phyloP scores from a whole-genome alignment of 2,329 filamentous ascomycete species.

The Pseudocercospora crystallina region DNA sequence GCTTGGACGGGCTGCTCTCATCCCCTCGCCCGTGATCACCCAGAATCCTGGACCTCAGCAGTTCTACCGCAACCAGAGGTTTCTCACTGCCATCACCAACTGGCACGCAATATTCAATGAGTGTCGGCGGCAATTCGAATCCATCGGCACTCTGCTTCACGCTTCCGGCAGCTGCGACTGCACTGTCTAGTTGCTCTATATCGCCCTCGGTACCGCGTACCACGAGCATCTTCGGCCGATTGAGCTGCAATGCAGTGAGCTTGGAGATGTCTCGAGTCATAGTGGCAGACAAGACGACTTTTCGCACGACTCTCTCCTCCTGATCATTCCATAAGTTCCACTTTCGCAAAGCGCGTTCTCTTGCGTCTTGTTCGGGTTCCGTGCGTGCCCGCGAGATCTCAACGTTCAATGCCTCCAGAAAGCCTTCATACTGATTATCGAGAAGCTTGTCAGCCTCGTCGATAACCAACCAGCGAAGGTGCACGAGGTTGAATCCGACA shows the following conservation, averaged over 20 bases:
- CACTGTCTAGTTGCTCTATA: slow-evolving; percentile 16
- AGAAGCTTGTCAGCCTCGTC: slow-evolving; percentile 93
- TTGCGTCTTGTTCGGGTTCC: slow-evolving; percentile 26
- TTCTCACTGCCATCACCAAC: slow-evolving; percentile 55
- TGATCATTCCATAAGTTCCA: slow-evolving; percentile 38
- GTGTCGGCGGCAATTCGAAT: slow-evolving; percentile 58
- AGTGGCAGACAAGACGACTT: slow-evolving; percentile 86
- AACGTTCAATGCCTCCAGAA: slow-evolving; percentile 28
- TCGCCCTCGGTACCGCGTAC: slow-evolving; percentile 57
- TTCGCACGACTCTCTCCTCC: slow-evolving; percentile 58
- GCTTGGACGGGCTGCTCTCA: background rate
- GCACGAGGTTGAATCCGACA: slow-evolving; percentile 73
- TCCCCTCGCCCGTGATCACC: background rate
- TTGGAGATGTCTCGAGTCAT: slow-evolving; percentile 86
- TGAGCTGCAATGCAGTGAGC: slow-evolving; percentile 69
- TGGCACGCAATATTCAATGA: slow-evolving; percentile 50
- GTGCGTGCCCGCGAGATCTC: slow-evolving; percentile 22
- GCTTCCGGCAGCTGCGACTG: slow-evolving; percentile 23
- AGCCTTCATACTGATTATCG: slow-evolving; percentile 58
- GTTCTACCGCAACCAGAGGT: slow-evolving; percentile 79
- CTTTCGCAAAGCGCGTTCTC: slow-evolving; percentile 27
- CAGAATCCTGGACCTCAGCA: slow-evolving; percentile 61
- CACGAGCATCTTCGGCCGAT: slow-evolving; percentile 72
- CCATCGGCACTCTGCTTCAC: slow-evolving; percentile 34
- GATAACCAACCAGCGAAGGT: slow-evolving; percentile 83